These are phyloP conservation scores for Seiridium unicorne DNA, from an alignment of 2,329 filamentous ascomycete species.

Conservation along the genomic window DNA sequence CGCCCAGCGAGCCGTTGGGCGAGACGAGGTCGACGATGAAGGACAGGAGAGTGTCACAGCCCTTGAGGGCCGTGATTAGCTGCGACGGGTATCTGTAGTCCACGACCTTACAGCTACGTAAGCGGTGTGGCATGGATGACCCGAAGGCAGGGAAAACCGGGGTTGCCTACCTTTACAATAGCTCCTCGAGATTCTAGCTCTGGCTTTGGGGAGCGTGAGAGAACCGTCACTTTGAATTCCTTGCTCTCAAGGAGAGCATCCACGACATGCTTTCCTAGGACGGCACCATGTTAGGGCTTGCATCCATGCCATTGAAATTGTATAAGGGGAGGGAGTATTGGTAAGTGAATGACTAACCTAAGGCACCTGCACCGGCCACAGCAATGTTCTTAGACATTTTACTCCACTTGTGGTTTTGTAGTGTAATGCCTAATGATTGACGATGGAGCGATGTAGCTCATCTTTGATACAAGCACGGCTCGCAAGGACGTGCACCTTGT, in stretches of 20 bases:
- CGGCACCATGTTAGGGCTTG: not conserved
- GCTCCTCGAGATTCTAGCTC: not conserved
- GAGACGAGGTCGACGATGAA: not conserved
- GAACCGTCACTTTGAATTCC: not conserved
- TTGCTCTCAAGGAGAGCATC: not conserved
- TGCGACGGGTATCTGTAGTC: not conserved
- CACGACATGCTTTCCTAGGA: not conserved
- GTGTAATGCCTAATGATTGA: too few species aligned
- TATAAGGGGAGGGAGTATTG: not conserved
- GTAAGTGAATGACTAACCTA: not conserved
- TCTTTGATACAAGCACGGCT: too few species aligned
- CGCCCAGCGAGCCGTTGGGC: not conserved
- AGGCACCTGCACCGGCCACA: not conserved
- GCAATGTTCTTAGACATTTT: not conserved
- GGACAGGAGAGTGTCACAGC: not conserved
- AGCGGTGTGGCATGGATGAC: too few species aligned
- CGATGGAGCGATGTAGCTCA: too few species aligned
- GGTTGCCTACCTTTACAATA: not conserved
- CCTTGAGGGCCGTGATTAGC: not conserved
- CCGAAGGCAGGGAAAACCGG: not conserved
- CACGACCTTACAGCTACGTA: not conserved
- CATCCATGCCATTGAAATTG: not conserved
- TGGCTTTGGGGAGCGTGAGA: constrained; percentile 1
- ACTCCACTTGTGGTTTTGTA: too few species aligned
- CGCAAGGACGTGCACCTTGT: too few species aligned